Percentiles rank a stretch among this genome's conserved stretches.
Evolutionary conservation across 139 green algal genomes (phyloP).

Genomic region (Marvania coccoides): DNA sequence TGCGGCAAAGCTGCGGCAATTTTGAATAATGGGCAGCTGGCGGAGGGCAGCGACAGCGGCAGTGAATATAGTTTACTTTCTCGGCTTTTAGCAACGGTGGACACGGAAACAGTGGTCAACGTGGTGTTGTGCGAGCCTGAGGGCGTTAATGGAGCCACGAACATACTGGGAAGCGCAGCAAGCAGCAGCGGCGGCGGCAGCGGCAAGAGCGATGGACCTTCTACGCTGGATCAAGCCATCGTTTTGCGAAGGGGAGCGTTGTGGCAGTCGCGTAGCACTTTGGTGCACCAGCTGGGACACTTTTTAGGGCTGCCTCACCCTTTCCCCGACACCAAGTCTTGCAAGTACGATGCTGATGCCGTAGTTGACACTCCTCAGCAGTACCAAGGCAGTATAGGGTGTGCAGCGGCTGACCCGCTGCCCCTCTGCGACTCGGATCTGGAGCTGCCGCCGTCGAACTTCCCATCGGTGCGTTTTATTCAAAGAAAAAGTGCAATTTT

Average conservation of each 20-base stretch:
- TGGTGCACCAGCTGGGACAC: slow-evolving; percentile 34
- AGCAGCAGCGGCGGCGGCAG: background rate
- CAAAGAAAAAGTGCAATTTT: too few species aligned
- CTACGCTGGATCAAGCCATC: background rate
- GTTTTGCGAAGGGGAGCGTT: slow-evolving; percentile 11
- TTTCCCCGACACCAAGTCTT: slow-evolving; percentile 15
- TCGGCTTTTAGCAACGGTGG: background rate
- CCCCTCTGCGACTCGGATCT: slow-evolving; percentile 3
- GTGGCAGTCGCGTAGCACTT: slow-evolving; percentile 5
- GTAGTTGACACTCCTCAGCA: slow-evolving; percentile 15
- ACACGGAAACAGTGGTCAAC: background rate
- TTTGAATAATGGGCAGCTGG: background rate
- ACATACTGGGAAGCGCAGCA: background rate
- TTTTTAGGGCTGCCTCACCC: slow-evolving; percentile 24
- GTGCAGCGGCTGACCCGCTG: background rate
- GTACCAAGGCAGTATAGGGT: slow-evolving; percentile 10
- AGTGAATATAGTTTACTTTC: background rate
- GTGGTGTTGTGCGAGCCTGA: slow-evolving; percentile 22
- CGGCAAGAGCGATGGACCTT: background rate
- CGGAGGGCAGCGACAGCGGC: background rate
- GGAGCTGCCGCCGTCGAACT: too few species aligned
- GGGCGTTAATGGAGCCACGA: slow-evolving; percentile 7
- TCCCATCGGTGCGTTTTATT: too few species aligned
- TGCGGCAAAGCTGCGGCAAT: background rate
- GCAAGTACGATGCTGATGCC: slow-evolving; percentile 15